Conservation (phyloP, 192 early-diverging fungal species). For the Coemansia aciculifera region DNA sequence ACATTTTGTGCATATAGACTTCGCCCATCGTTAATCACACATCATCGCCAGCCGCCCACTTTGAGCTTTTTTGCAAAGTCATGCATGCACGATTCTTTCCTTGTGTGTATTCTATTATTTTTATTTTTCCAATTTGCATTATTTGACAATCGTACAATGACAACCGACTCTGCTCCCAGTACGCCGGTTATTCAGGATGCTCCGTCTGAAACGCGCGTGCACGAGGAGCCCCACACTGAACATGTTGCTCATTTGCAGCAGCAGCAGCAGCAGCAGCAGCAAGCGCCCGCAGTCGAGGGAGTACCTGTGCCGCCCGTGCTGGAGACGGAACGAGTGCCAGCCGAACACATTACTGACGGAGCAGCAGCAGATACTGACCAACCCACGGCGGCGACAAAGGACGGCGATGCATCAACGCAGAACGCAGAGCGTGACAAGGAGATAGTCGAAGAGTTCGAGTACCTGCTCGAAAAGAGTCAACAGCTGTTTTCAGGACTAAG, state of each 20-base stretch:
- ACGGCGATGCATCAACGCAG: conserved; percentile 11
- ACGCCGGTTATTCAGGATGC: not conserved
- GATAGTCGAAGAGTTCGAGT: conserved; percentile 85
- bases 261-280: conserved; percentile 8
- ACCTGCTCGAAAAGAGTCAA: conserved; percentile 94
- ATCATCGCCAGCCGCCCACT: not conserved
- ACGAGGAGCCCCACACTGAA: not conserved
- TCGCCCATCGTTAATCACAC: not conserved
- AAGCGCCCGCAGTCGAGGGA: not conserved
- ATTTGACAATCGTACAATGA: conserved; percentile 4
- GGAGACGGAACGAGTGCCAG: not conserved
- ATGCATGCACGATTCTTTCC: not conserved
- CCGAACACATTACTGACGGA: not conserved
- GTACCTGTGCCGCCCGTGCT: not conserved
- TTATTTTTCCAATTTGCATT: conserved; percentile 1
- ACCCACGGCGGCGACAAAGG: conserved; percentile 11
- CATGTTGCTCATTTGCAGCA: not conserved
- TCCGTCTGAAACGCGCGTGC: not conserved
- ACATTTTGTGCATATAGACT: not conserved
- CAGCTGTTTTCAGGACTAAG: conserved; percentile 90
- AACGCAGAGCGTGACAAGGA: conserved; percentile 52
- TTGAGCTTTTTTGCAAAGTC: not conserved
- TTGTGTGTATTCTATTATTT: not conserved
- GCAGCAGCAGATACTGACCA: not conserved
- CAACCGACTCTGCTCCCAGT: not conserved